A percentile compares a stretch with the other conserved stretches of the same genome.
phyloP scores from a whole-genome alignment of 2,329 filamentous ascomycete species.

The Colletotrichum australisinense region DNA sequence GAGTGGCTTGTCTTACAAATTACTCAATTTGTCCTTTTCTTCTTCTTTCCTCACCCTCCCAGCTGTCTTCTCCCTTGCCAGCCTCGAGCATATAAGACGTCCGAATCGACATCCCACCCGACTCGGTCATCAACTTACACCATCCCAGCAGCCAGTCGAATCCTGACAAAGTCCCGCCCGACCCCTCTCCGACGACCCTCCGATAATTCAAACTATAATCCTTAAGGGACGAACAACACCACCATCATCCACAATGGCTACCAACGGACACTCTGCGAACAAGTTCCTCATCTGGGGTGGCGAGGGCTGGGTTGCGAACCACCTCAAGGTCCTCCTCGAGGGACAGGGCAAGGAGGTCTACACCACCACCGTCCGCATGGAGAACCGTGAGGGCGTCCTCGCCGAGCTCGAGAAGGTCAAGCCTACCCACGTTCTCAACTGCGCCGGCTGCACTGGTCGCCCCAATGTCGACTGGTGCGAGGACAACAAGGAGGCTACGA shows the following conservation, averaged over 20 bases:
- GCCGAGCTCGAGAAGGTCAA: conserved; percentile 67
- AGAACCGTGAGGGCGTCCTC: conserved; percentile 68
- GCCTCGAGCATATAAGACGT: conserved; percentile 22
- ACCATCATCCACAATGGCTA: conserved; percentile 40
- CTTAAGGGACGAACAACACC: neutral
- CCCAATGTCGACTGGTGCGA: conserved; percentile 81
- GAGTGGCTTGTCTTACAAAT: conserved; percentile 28
- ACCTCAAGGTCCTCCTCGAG: conserved; percentile 69
- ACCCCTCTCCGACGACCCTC: neutral
- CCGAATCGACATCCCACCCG: neutral
- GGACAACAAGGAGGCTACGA: conserved; percentile 74
- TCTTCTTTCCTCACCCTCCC: conserved; percentile 7
- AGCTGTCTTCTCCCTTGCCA: conserved; percentile 25
- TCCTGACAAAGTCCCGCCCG: neutral
- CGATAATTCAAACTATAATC: conserved; percentile 12
- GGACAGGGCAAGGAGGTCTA: conserved; percentile 70
- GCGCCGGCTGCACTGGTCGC: conserved; percentile 73
- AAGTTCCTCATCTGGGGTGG: conserved; percentile 75
- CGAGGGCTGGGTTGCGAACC: conserved; percentile 71
- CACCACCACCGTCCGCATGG: conserved; percentile 73
- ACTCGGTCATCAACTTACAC: conserved; percentile 4
- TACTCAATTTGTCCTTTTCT: conserved; percentile 14
- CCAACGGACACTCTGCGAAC: conserved; percentile 44
- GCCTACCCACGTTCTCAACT: conserved; percentile 76
- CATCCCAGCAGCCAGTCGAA: conserved; percentile 12